Evolutionary conservation across 306 rosid species (phyloP).

Genomic region (Sphenostylis stenocarpa): DNA sequence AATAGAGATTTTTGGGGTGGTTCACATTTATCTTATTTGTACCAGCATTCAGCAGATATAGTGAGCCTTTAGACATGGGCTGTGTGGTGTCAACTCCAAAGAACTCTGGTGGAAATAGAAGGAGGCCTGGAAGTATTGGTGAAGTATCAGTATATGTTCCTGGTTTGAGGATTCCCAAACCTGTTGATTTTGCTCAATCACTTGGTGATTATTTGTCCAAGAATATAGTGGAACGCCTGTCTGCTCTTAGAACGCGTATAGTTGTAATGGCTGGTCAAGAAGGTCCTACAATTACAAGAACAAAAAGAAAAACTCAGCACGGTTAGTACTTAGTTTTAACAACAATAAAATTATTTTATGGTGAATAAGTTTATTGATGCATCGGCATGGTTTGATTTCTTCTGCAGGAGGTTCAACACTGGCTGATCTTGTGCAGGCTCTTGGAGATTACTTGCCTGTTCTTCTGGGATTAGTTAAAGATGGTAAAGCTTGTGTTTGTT

Average conservation of each 20-base stretch:
- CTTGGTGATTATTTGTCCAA: constrained; percentile 80
- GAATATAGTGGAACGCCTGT: constrained; percentile 74
- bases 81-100: constrained; percentile 74
- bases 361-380: constrained; percentile 35
- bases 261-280: constrained; percentile 97
- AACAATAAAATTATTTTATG: constrained; percentile 15
- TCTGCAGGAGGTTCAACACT: constrained; percentile 87
- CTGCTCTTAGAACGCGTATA: constrained; percentile 88
- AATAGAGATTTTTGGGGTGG: constrained; percentile 31
- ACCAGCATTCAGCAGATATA: constrained; percentile 40
- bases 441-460: constrained; percentile 90
- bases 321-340: constrained; percentile 52
- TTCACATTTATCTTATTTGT: constrained; percentile 37
- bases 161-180: constrained; percentile 90
- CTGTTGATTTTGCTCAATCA: constrained; percentile 77
- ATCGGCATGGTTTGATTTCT: constrained; percentile 30
- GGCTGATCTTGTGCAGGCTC: constrained; percentile 88
- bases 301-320: constrained; percentile 86
- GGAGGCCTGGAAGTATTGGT: constrained; percentile 91
- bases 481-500: constrained; percentile 50
- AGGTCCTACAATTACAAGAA: constrained; percentile 92
- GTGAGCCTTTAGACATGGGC: constrained; percentile 67
- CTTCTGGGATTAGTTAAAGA: constrained; percentile 94
- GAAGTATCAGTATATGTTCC: constrained; percentile 95
- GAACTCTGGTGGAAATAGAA: constrained; percentile 80